Conservation (phyloP, 1,139 yeast genomes). For the Pichia sp. region DNA sequence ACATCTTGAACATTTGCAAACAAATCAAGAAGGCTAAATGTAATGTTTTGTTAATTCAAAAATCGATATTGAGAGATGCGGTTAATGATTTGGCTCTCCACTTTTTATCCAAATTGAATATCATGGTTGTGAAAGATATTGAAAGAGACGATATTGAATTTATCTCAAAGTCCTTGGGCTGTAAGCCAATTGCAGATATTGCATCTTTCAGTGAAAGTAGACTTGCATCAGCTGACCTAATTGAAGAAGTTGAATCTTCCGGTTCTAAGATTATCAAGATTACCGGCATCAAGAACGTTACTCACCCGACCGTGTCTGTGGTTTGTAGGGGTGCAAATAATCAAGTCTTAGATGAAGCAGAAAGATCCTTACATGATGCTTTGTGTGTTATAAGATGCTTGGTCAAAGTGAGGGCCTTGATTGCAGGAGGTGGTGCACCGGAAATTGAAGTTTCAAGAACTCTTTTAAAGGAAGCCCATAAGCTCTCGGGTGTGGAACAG, state of each 20-base stretch:
- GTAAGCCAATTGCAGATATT: constrained; percentile 94
- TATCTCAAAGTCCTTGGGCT: constrained; percentile 83
- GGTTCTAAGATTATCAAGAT: constrained; percentile 91
- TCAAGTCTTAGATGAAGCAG: constrained; percentile 89
- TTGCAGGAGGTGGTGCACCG: constrained; percentile 99
- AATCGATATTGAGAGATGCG: constrained; percentile 93
- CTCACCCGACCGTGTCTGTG: constrained; percentile 79
- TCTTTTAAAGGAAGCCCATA: constrained; percentile 70
- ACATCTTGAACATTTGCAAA: constrained; percentile 88
- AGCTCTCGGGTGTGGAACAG: constrained; percentile 85
- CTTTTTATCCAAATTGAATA: constrained; percentile 85
- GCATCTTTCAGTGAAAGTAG: constrained; percentile 91
- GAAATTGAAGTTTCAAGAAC: constrained; percentile 90
- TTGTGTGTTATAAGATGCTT: constrained; percentile 93
- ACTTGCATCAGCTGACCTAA: constrained; percentile 83
- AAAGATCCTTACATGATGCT: constrained; percentile 95
- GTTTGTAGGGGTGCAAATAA: constrained; percentile 93
- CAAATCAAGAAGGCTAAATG: constrained; percentile 95
- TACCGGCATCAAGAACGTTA: constrained; percentile 70
- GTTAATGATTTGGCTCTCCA: constrained; percentile 95
- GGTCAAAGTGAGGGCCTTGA: constrained; percentile 88
- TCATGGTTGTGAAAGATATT: constrained; percentile 90
- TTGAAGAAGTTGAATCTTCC: constrained; percentile 87
- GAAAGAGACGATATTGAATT: constrained; percentile 97
- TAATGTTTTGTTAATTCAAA: constrained; percentile 88